A percentile compares a stretch with the other conserved stretches of the same genome.
Conservation (phyloP, 2,329 filamentous ascomycete species). For the Ascosphaera aggregata region DNA sequence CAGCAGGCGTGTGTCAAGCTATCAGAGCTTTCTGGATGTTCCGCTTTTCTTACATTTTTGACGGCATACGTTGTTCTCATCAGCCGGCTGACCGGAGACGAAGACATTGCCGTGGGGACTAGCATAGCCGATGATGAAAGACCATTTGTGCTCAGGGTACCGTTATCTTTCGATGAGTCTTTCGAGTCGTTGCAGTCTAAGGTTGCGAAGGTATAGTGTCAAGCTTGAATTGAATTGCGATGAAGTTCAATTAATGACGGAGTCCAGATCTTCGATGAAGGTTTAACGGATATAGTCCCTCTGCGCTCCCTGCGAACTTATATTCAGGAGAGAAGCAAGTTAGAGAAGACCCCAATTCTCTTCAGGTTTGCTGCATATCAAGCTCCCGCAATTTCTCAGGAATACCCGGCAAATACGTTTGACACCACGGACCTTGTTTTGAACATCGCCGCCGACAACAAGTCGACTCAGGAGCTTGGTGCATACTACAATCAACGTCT, state of each 20-base stretch:
- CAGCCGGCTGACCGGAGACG: conserved; percentile 24
- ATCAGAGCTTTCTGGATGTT: conserved; percentile 10
- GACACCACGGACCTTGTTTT: conserved; percentile 21
- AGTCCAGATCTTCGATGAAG: conserved; percentile 16
- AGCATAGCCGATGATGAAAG: conserved; percentile 20
- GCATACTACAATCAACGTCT: conserved; percentile 23
- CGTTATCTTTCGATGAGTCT: conserved; percentile 17
- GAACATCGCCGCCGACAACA: conserved; percentile 12
- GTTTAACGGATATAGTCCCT: conserved; percentile 19
- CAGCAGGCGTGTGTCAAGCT: conserved; percentile 18
- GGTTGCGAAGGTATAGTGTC: conserved; percentile 16
- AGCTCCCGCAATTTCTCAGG: conserved; percentile 17
- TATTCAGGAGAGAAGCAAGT: conserved; percentile 18
- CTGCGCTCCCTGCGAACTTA: conserved; percentile 17
- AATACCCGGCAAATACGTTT: conserved; percentile 20
- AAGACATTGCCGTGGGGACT: conserved; percentile 25
- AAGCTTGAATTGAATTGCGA: neutral
- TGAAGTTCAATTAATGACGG: conserved; percentile 2
- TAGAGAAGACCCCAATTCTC: conserved; percentile 17
- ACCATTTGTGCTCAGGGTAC: conserved; percentile 22
- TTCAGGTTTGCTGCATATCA: conserved; percentile 26
- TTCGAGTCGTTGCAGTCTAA: conserved; percentile 19
- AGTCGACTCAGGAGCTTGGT: conserved; percentile 12
- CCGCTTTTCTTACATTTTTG: conserved; percentile 19
- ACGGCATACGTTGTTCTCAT: conserved; percentile 22